Evolutionary conservation across 2,329 filamentous ascomycete genomes (phyloP).

Genomic region (Colletotrichum euphorbiae): DNA sequence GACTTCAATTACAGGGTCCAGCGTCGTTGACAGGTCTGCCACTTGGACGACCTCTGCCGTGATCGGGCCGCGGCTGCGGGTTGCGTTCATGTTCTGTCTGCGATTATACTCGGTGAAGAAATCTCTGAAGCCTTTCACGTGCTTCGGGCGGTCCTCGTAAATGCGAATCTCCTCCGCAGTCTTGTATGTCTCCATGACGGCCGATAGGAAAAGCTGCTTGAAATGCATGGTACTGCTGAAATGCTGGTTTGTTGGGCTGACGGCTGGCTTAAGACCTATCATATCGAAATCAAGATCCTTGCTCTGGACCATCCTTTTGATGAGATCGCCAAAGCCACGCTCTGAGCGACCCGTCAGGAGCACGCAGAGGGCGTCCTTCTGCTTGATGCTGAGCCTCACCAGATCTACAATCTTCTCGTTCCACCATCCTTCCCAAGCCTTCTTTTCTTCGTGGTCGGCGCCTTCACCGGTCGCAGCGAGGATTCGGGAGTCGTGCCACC

Average conservation of each 20-base stretch:
- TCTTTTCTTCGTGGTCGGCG: slow-evolving; percentile 81
- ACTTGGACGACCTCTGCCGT: slow-evolving; percentile 88
- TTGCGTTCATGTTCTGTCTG: slow-evolving; percentile 55
- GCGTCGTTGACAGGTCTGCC: slow-evolving; percentile 75
- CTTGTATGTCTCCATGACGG: slow-evolving; percentile 87
- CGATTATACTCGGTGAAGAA: slow-evolving; percentile 85
- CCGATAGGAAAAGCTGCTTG: slow-evolving; percentile 86
- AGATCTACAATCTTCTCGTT: slow-evolving; percentile 90
- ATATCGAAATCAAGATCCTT: slow-evolving; percentile 89
- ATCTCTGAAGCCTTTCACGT: slow-evolving; percentile 84
- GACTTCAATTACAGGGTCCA: slow-evolving; percentile 84
- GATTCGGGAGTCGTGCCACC: slow-evolving; percentile 96
- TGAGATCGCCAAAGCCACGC: slow-evolving; percentile 78
- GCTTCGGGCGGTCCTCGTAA: slow-evolving; percentile 74
- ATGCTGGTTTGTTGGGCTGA: slow-evolving; percentile 81
- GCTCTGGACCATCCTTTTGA: slow-evolving; percentile 83
- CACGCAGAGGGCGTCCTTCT: slow-evolving; percentile 86
- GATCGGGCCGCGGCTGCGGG: slow-evolving; percentile 72
- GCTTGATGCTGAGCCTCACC: slow-evolving; percentile 82
- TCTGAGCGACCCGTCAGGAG: slow-evolving; percentile 90
- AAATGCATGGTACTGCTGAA: slow-evolving; percentile 90
- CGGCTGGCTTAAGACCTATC: slow-evolving; percentile 85
- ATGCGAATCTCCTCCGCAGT: slow-evolving; percentile 84
- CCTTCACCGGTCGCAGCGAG: slow-evolving; percentile 89
- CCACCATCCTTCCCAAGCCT: slow-evolving; percentile 95